Evolutionary conservation across 1,284 basidiomycete species (phyloP).

Genomic region (Gomphus bonarii): DNA sequence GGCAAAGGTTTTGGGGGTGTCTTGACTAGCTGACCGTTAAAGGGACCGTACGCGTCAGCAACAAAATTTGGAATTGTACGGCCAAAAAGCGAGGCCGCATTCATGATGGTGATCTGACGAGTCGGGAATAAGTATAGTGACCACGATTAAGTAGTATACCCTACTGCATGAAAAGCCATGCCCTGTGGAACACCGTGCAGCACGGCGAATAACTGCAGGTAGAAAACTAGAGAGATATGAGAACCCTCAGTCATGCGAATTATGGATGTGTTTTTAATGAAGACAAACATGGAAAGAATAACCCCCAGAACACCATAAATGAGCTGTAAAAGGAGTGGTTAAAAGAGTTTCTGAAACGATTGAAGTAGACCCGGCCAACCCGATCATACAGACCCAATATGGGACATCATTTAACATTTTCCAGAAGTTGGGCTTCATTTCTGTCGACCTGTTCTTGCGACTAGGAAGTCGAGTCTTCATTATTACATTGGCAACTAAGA

Average conservation of each 20-base stretch:
- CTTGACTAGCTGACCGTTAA: constrained; percentile 4
- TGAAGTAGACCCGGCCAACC: background rate
- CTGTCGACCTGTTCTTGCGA: background rate
- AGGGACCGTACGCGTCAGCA: constrained; percentile 8
- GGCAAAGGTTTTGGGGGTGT: background rate
- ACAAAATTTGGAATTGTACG: constrained; percentile 21
- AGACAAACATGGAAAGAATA: constrained; percentile 26
- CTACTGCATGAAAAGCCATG: constrained; percentile 31
- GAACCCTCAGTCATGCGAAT: background rate
- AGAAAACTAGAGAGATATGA: constrained; percentile 25
- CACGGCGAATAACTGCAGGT: constrained; percentile 32
- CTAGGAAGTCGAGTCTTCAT: constrained; percentile 12
- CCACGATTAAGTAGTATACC: constrained; percentile 1
- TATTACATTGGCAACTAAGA: constrained; percentile 10
- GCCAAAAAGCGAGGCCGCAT: constrained; percentile 29
- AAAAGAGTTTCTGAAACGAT: background rate
- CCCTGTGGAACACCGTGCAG: constrained; percentile 25
- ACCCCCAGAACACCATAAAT: constrained; percentile 24
- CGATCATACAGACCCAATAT: background rate
- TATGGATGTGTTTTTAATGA: background rate
- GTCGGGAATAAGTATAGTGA: background rate
- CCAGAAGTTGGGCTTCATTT: background rate
- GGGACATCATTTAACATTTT: background rate
- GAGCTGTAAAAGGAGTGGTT: constrained; percentile 9
- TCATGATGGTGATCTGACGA: constrained; percentile 30